A percentile compares a stretch with the other conserved stretches of the same genome.
These are phyloP conservation scores for Austropuccinia psidii DNA, from an alignment of 1,284 basidiomycete species.

Conservation along the genomic window DNA sequence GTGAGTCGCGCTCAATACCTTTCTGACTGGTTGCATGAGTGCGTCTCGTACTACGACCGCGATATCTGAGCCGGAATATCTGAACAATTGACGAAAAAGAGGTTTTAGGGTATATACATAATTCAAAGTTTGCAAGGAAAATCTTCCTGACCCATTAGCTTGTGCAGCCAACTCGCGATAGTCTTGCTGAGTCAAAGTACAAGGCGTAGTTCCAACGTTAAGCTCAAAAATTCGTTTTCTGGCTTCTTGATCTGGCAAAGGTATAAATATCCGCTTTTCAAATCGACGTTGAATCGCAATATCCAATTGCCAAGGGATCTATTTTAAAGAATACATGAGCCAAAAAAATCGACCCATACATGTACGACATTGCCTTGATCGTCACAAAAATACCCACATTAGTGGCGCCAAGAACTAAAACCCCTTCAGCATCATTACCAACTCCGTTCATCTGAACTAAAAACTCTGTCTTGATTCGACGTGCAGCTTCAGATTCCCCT, in stretches of 20 bases:
- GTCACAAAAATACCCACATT: constrained; percentile 62
- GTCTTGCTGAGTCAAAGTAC: constrained; percentile 69
- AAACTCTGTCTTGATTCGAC: constrained; percentile 98
- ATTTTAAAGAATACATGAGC: neutral
- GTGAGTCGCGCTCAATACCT: constrained; percentile 89
- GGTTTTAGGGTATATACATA: neutral
- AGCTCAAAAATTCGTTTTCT: constrained; percentile 92
- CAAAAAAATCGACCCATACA: neutral
- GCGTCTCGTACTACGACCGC: constrained; percentile 92
- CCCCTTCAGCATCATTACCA: constrained; percentile 92
- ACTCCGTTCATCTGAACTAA: constrained; percentile 93
- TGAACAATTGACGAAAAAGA: constrained; percentile 43
- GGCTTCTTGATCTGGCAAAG: constrained; percentile 88
- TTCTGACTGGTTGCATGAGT: constrained; percentile 96
- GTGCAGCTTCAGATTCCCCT: constrained; percentile 87
- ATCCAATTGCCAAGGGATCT: constrained; percentile 62
- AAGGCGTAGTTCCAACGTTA: constrained; percentile 88
- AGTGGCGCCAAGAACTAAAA: constrained; percentile 96
- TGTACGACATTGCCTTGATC: neutral
- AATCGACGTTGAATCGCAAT: constrained; percentile 97
- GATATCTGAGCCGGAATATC: constrained; percentile 91
- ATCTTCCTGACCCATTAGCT: constrained; percentile 67
- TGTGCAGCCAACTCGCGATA: constrained; percentile 71
- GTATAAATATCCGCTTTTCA: constrained; percentile 97
- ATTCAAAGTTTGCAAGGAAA: neutral